These are phyloP conservation scores for Fomitiporia mediterranea DNA, from an alignment of 1,284 basidiomycete genomes.

Conservation along the genomic window DNA sequence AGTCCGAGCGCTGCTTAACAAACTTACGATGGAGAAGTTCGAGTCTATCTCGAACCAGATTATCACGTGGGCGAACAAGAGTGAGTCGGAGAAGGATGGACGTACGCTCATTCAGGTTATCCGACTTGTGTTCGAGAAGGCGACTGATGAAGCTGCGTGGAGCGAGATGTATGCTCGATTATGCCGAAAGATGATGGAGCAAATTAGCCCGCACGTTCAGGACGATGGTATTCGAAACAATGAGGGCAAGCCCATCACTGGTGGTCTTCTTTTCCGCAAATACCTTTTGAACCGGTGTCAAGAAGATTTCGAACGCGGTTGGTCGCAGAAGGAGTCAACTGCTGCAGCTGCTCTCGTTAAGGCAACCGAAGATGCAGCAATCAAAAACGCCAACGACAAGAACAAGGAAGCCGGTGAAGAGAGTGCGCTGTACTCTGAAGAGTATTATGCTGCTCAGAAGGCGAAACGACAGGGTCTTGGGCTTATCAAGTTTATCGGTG, in stretches of 20 bases:
- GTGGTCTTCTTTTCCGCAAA: slow-evolving; percentile 92
- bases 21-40: slow-evolving; percentile 96
- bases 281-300: slow-evolving; percentile 92
- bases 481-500: slow-evolving; percentile 96
- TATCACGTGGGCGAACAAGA: slow-evolving; percentile 92
- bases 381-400: slow-evolving; percentile 33
- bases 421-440: slow-evolving; percentile 83
- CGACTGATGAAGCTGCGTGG: slow-evolving; percentile 92
- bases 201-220: slow-evolving; percentile 79
- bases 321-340: slow-evolving; percentile 68
- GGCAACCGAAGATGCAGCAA: slow-evolving; percentile 54
- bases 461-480: slow-evolving; percentile 96
- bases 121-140: slow-evolving; percentile 94
- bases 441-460: slow-evolving; percentile 96
- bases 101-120: slow-evolving; percentile 94
- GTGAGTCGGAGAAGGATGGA: slow-evolving; percentile 88
- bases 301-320: slow-evolving; percentile 91
- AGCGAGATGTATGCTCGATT: slow-evolving; percentile 96
- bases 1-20: slow-evolving; percentile 92
- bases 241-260: slow-evolving; percentile 82
- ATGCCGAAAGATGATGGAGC: slow-evolving; percentile 91
- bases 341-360: slow-evolving; percentile 56
- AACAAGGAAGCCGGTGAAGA: slow-evolving; percentile 54
- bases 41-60: slow-evolving; percentile 93
- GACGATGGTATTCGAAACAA: slow-evolving; percentile 77